Evolutionary conservation across 805 yeast species (phyloP).

Genomic region (Lachancea lanzarotensis): DNA sequence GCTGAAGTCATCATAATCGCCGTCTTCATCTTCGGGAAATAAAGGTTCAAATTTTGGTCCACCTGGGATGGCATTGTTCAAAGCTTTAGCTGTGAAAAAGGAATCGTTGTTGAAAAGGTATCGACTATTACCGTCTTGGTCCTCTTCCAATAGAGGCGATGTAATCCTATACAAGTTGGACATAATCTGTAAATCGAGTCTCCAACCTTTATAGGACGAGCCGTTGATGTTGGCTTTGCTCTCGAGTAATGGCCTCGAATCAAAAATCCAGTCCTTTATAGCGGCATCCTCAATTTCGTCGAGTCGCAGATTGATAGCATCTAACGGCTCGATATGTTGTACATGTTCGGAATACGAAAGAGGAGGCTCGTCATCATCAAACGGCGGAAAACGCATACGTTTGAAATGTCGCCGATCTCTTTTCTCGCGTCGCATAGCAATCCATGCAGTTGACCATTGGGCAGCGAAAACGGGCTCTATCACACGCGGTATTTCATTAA

Average conservation of each 20-base stretch:
- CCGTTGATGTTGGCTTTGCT: conserved; percentile 55
- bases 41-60: conserved; percentile 95
- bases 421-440: conserved; percentile 88
- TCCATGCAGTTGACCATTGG: conserved; percentile 94
- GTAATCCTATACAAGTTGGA: conserved; percentile 60
- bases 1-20: conserved; percentile 86
- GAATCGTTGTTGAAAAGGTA: conserved; percentile 74
- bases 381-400: conserved; percentile 89
- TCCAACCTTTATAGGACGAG: conserved; percentile 71
- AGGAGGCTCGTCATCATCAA: conserved; percentile 97
- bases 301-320: conserved; percentile 62
- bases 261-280: conserved; percentile 74
- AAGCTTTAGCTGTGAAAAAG: conserved; percentile 84
- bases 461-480: conserved; percentile 87
- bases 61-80: conserved; percentile 83
- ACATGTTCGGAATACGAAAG: conserved; percentile 74
- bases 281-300: conserved; percentile 55
- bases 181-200: conserved; percentile 53
- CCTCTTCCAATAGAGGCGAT: conserved; percentile 60
- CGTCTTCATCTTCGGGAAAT: conserved; percentile 57
- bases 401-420: conserved; percentile 84
- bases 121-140: conserved; percentile 50
- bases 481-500: conserved; percentile 85
- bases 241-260: conserved; percentile 63
- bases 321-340: conserved; percentile 63